These are phyloP conservation scores for Zymoseptoria crescenta DNA, from an alignment of 2,329 filamentous ascomycete species.

Conservation along the genomic window DNA sequence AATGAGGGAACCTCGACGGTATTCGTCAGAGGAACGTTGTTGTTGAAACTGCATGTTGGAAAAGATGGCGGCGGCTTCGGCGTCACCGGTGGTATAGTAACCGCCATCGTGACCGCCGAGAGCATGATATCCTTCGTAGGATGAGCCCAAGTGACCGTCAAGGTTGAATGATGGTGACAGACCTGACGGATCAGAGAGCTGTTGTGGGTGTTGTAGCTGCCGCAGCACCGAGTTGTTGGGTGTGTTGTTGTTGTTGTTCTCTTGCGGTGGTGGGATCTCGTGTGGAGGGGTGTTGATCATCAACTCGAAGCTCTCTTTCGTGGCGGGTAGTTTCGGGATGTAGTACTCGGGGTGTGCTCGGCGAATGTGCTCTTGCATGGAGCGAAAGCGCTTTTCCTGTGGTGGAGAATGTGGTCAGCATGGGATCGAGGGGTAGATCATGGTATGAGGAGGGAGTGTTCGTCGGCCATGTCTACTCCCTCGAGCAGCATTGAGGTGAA, in stretches of 20 bases:
- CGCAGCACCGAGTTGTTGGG: neutral
- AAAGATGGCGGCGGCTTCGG: slow-evolving; percentile 50
- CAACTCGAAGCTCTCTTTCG: slow-evolving; percentile 91
- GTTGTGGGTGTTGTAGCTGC: slow-evolving; percentile 21
- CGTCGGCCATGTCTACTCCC: neutral
- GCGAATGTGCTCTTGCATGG: slow-evolving; percentile 98
- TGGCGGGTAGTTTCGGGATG: slow-evolving; percentile 94
- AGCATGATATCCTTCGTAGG: slow-evolving; percentile 30
- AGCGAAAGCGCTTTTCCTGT: slow-evolving; percentile 91
- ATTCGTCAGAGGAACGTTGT: slow-evolving; percentile 62
- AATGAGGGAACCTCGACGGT: slow-evolving; percentile 54
- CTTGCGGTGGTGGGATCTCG: slow-evolving; percentile 53
- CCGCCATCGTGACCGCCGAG: slow-evolving; percentile 37
- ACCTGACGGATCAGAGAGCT: slow-evolving; percentile 31
- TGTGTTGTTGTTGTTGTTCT: slow-evolving; percentile 32
- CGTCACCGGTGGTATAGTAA: slow-evolving; percentile 45
- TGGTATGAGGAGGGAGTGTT: neutral
- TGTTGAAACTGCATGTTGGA: slow-evolving; percentile 47
- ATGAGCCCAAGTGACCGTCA: slow-evolving; percentile 27
- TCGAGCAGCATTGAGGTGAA: neutral
- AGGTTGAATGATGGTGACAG: slow-evolving; percentile 30
- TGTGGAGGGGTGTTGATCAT: slow-evolving; percentile 90
- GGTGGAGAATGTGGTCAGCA: slow-evolving; percentile 25
- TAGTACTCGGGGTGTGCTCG: slow-evolving; percentile 95
- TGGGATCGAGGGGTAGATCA: neutral